Conservation (phyloP, 176 grass and related monocot species). For the Luzula sylvatica region DNA sequence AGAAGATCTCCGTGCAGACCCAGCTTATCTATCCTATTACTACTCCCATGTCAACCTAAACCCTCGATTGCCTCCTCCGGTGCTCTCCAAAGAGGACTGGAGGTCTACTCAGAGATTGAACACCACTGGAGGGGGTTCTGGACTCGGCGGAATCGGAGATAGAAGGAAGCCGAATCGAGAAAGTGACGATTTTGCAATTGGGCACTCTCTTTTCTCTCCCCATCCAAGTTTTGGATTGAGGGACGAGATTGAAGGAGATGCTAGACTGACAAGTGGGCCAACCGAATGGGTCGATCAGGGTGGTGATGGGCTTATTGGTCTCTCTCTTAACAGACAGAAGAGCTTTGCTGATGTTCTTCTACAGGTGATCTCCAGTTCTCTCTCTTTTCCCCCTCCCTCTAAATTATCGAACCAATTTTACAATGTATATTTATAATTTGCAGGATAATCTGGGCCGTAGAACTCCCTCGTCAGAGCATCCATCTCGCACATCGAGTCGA, state of each 20-base stretch:
- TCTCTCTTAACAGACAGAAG: constrained; percentile 57
- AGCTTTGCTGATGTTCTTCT: constrained; percentile 78
- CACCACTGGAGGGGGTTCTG: constrained; percentile 25
- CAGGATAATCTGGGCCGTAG: constrained; percentile 53
- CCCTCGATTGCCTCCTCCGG: constrained; percentile 70
- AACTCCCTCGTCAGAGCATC: constrained; percentile 49
- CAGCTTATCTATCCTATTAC: constrained; percentile 74
- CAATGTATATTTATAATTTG: constrained; percentile 21
- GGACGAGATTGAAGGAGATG: constrained; percentile 29
- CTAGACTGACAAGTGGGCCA: constrained; percentile 25
- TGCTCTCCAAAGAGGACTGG: constrained; percentile 91
- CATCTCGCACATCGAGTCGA: constrained; percentile 49
- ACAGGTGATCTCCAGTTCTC: constrained; percentile 44
- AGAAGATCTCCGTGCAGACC: constrained; percentile 63
- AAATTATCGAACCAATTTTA: background rate
- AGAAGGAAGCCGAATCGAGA: constrained; percentile 44
- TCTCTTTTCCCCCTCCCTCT: background rate
- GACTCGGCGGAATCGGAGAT: constrained; percentile 64
- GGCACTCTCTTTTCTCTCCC: constrained; percentile 41
- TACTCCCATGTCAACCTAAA: constrained; percentile 92
- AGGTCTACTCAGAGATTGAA: constrained; percentile 70
- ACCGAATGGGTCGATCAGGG: constrained; percentile 52
- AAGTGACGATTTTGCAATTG: constrained; percentile 18
- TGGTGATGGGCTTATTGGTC: constrained; percentile 54
- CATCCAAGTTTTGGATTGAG: constrained; percentile 31